Percentiles rank a stretch among this genome's conserved stretches.
These are phyloP conservation scores for Crithidia bombi DNA, from an alignment of 208 protist genomes.

Conservation along the genomic window DNA sequence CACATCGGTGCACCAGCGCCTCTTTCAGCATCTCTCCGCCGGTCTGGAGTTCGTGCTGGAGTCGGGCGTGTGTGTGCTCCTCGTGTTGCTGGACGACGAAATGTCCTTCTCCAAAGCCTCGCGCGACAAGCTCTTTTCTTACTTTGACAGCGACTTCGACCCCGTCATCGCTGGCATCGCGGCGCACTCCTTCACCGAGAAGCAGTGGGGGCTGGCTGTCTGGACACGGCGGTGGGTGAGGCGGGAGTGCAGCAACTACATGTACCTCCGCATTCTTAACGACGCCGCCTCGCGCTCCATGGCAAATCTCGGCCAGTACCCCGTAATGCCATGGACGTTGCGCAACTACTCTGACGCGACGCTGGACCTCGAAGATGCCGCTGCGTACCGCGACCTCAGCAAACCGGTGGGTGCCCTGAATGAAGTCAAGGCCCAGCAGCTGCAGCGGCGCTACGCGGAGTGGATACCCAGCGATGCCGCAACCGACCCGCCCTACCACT, in stretches of 20 bases:
- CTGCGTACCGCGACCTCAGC: conserved; percentile 87
- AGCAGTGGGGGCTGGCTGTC: conserved; percentile 37
- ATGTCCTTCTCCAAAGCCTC: conserved; percentile 59
- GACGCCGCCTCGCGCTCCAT: conserved; percentile 85
- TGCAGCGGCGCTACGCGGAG: conserved; percentile 75
- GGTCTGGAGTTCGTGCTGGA: conserved; percentile 73
- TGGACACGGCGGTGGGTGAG: conserved; percentile 75
- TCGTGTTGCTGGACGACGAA: conserved; percentile 71
- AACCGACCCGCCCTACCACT: conserved; percentile 92
- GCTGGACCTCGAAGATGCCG: conserved; percentile 75
- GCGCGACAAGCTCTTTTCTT: conserved; percentile 44
- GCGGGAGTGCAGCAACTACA: conserved; percentile 87
- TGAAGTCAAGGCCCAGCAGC: conserved; percentile 57
- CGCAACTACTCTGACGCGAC: conserved; percentile 67
- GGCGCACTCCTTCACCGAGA: conserved; percentile 45
- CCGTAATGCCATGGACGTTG: conserved; percentile 95
- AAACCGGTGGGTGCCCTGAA: conserved; percentile 96
- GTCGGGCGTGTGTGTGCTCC: conserved; percentile 53
- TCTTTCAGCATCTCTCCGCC: conserved; percentile 70
- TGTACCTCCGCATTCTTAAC: conserved; percentile 94
- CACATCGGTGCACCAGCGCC: conserved; percentile 53
- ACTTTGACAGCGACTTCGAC: conserved; percentile 33
- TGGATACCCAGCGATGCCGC: conserved; percentile 61
- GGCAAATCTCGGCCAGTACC: conserved; percentile 94
- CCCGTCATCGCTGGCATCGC: conserved; percentile 36